Percentiles rank a stretch among this genome's conserved stretches.
Conservation (phyloP, 306 rosid species). For the Geum urbanum region DNA sequence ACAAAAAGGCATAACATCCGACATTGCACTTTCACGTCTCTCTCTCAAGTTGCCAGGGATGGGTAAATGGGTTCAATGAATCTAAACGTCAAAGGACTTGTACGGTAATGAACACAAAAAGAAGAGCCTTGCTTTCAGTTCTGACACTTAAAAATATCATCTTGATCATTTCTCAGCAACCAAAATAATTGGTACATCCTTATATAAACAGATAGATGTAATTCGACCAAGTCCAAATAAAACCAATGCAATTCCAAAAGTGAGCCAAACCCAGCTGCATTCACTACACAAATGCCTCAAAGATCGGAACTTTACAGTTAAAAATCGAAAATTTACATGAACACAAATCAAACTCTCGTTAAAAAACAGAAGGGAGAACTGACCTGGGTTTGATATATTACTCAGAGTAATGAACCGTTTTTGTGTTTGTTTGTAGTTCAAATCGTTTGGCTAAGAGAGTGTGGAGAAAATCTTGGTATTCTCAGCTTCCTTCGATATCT, state of each 20-base stretch:
- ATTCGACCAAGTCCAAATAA: neutral
- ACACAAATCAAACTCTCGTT: neutral
- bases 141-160: neutral
- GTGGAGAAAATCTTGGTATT: slow-evolving; percentile 4
- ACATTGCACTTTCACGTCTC: neutral
- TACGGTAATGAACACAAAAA: neutral
- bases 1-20: neutral
- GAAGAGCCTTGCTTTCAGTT: neutral
- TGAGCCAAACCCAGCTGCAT: neutral
- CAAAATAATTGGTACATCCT: neutral
- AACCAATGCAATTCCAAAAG: neutral
- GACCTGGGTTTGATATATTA: neutral
- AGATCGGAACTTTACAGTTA: neutral
- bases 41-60: neutral
- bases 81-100: neutral
- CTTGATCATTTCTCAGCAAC: neutral
- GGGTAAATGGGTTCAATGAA: neutral
- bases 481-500: slow-evolving; percentile 5
- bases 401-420: neutral
- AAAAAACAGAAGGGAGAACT: no score
- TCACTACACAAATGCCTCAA: neutral
- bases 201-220: no score
- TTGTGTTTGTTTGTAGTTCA: neutral
- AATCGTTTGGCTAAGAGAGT: neutral
- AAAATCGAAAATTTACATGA: neutral